These are phyloP conservation scores for Allantophomopsis cytisporea DNA, from an alignment of 2,329 filamentous ascomycete genomes.

Conservation along the genomic window DNA sequence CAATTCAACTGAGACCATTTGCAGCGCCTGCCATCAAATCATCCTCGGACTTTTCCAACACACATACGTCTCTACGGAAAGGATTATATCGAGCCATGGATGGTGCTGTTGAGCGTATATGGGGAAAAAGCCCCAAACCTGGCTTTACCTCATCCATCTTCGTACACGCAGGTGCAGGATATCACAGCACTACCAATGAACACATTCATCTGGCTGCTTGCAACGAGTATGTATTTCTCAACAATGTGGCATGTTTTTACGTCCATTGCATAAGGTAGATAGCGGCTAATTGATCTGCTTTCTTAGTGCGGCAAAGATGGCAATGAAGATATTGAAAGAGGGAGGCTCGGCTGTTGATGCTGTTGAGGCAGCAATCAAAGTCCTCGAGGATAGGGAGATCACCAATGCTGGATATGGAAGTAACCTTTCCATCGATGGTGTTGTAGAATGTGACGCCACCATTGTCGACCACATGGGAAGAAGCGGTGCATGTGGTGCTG, in stretches of 20 bases:
- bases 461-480: conserved; percentile 83
- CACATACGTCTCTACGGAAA: neutral
- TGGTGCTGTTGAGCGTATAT: conserved; percentile 12
- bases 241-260: neutral
- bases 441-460: conserved; percentile 89
- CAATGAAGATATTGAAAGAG: conserved; percentile 66
- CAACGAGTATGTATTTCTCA: conserved; percentile 53
- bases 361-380: conserved; percentile 75
- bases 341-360: conserved; percentile 78
- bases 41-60: neutral
- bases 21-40: too few relatives aligned
- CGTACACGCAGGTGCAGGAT: conserved; percentile 90
- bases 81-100: conserved; percentile 9
- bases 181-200: conserved; percentile 82
- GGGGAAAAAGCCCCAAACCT: conserved; percentile 6
- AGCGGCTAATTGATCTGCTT: conserved; percentile 3
- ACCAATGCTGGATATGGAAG: conserved; percentile 96
- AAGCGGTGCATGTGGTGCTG: conserved; percentile 86
- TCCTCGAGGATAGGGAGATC: conserved; percentile 86
- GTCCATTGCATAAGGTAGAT: too few relatives aligned
- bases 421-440: conserved; percentile 81
- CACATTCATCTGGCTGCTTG: conserved; percentile 73
- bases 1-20: too few relatives aligned
- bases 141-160: conserved; percentile 62
- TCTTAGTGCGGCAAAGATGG: conserved; percentile 64